Percentiles rank a stretch among this genome's conserved stretches.
phyloP scores from a whole-genome alignment of 106 monocot species.

The Phalaenopsis aphrodite region DNA sequence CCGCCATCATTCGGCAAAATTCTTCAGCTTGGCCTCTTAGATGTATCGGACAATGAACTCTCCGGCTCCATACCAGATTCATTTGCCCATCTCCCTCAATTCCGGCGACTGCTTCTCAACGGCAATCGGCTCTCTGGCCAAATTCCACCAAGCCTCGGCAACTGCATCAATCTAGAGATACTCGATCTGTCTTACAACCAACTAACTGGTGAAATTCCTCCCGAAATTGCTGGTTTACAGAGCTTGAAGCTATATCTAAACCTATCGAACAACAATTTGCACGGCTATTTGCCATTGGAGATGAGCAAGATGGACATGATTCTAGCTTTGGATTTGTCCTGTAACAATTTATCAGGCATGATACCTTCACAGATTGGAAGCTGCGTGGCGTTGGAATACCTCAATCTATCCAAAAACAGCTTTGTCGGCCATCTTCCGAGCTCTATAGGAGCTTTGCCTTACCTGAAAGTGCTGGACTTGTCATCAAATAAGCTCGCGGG shows the following conservation, averaged over 20 bases:
- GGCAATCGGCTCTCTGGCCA: constrained; percentile 52
- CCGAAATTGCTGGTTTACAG: constrained; percentile 28
- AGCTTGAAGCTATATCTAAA: constrained; percentile 56
- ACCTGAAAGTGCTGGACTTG: constrained; percentile 51
- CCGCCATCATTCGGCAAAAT: constrained; percentile 43
- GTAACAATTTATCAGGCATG: constrained; percentile 51
- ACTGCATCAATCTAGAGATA: constrained; percentile 57
- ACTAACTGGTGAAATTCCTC: constrained; percentile 55
- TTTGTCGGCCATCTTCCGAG: constrained; percentile 39
- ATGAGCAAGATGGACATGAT: constrained; percentile 79
- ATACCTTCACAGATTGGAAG: constrained; percentile 73
- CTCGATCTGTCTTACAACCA: constrained; percentile 75
- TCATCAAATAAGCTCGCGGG: constrained; percentile 49
- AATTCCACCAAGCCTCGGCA: constrained; percentile 51
- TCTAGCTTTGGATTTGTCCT: constrained; percentile 58
- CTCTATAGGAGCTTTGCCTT: constrained; percentile 45
- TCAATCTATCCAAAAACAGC: constrained; percentile 67
- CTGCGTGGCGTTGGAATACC: constrained; percentile 67
- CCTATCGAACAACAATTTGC: constrained; percentile 54
- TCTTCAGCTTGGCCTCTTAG: constrained; percentile 46
- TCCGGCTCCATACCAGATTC: constrained; percentile 55
- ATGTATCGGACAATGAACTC: constrained; percentile 54
- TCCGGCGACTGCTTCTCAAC: constrained; percentile 53
- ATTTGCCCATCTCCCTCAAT: constrained; percentile 44
- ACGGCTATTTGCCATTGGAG: constrained; percentile 53